Conservation (phyloP, 1,284 basidiomycete genomes). For the Boletus smithii region DNA sequence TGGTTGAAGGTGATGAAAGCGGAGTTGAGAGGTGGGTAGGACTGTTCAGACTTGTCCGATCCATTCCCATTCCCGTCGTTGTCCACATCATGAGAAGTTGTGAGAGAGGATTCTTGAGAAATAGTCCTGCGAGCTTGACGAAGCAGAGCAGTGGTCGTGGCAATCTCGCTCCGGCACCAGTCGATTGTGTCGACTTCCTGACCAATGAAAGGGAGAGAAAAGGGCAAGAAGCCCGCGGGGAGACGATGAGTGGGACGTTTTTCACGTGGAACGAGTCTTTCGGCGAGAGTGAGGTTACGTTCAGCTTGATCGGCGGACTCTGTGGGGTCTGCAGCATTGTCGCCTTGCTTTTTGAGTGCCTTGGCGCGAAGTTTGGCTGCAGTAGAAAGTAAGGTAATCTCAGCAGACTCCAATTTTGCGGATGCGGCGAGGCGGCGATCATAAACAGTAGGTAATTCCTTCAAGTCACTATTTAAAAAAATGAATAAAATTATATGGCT, state of each 20-base stretch:
- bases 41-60: slow-evolving; percentile 32
- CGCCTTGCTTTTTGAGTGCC: slow-evolving; percentile 41
- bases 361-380: slow-evolving; percentile 65
- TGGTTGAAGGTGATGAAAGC: slow-evolving; percentile 93
- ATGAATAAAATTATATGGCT: background rate
- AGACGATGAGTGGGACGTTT: slow-evolving; percentile 83
- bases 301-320: slow-evolving; percentile 41
- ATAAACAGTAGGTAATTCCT: slow-evolving; percentile 80
- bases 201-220: slow-evolving; percentile 63
- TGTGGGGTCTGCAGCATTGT: slow-evolving; percentile 11
- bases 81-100: slow-evolving; percentile 12
- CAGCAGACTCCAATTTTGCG: slow-evolving; percentile 81
- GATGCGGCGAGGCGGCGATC: slow-evolving; percentile 75
- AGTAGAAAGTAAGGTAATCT: slow-evolving; percentile 70
- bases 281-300: slow-evolving; percentile 41
- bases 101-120: slow-evolving; percentile 12
- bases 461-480: slow-evolving; percentile 52
- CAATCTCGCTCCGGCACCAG: slow-evolving; percentile 79
- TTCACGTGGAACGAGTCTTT: slow-evolving; percentile 60
- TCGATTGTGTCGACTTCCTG: slow-evolving; percentile 91
- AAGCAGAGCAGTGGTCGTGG: slow-evolving; percentile 48
- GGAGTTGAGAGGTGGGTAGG: slow-evolving; percentile 73
- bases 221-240: slow-evolving; percentile 50
- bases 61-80: slow-evolving; percentile 24
- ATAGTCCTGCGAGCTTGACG: slow-evolving; percentile 46